Evolutionary conservation across 441 rosid species (phyloP).

Genomic region (Eutrema salsugineum): DNA sequence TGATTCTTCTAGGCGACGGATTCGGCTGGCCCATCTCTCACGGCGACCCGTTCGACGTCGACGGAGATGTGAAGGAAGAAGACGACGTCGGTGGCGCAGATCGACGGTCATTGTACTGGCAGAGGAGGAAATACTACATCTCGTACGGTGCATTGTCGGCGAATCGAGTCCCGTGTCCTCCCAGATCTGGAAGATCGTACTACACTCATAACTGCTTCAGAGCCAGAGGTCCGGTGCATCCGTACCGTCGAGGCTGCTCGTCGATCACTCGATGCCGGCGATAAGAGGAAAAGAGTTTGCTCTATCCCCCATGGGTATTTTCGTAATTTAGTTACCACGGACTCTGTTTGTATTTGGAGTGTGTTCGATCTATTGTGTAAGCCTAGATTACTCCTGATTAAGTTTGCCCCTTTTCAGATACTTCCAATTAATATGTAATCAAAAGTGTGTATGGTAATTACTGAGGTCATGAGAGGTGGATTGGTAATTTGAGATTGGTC

Average conservation of each 20-base stretch:
- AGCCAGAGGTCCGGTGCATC: constrained; percentile 62
- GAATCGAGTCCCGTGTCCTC: constrained; percentile 81
- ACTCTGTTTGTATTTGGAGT: not conserved
- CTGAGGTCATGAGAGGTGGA: not conserved
- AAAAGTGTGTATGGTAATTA: no score
- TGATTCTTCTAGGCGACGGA: constrained; percentile 37
- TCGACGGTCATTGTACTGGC: constrained; percentile 77
- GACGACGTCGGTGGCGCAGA: constrained; percentile 27
- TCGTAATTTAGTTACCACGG: constrained; percentile 3
- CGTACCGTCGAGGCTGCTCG: constrained; percentile 76
- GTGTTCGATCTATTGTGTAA: constrained; percentile 7
- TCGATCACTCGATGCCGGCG: constrained; percentile 76
- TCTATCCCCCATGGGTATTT: not conserved
- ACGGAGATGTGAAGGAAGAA: constrained; percentile 26
- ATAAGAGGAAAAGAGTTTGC: constrained; percentile 17
- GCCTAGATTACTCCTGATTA: not conserved
- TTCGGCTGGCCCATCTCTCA: constrained; percentile 51
- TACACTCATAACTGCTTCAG: constrained; percentile 79
- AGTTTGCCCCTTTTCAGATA: no score
- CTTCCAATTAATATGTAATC: no score
- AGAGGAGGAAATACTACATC: constrained; percentile 56
- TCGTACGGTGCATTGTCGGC: constrained; percentile 92
- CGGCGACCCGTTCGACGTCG: constrained; percentile 25
- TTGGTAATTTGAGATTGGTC: not conserved
- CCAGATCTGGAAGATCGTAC: constrained; percentile 90